A percentile compares a stretch with the other conserved stretches of the same genome.
phyloP scores from a whole-genome alignment of 2,329 filamentous ascomycete genomes.

The Colletotrichum musicola region DNA sequence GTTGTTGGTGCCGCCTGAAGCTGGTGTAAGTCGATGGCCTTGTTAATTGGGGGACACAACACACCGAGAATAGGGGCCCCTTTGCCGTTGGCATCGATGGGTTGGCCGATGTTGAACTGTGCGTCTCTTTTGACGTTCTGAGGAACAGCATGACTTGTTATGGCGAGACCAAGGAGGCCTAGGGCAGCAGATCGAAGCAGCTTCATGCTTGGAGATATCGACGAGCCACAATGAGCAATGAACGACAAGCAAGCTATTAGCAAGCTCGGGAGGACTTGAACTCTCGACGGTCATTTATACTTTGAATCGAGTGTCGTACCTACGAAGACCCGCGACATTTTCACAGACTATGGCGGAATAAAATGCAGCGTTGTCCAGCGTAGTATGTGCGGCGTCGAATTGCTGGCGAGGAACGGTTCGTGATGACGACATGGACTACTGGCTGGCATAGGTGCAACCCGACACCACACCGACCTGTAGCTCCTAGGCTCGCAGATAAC shows the following conservation, averaged over 20 bases:
- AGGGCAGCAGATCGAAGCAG: conserved; percentile 7
- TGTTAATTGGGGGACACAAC: conserved; percentile 19
- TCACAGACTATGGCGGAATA: conserved; percentile 15
- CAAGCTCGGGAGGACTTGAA: too few species aligned
- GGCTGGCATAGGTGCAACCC: conserved; percentile 6
- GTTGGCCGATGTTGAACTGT: conserved; percentile 64
- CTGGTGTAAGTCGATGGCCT: neutral
- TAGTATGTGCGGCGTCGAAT: neutral
- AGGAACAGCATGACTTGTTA: neutral
- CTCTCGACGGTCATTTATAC: neutral
- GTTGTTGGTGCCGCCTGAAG: conserved; percentile 73
- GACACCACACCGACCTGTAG: neutral
- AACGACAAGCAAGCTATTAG: neutral
- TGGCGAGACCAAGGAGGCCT: neutral
- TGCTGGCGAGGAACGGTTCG: neutral
- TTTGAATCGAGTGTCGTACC: neutral
- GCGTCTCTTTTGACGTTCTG: conserved; percentile 36
- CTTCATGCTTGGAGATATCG: conserved; percentile 16
- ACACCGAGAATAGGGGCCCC: conserved; percentile 70
- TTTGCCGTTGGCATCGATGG: conserved; percentile 68
- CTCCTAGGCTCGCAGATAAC: neutral
- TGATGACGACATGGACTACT: conserved; percentile 34
- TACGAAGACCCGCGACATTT: neutral
- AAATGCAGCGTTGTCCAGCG: neutral
- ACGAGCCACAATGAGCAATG: neutral